A percentile compares a stretch with the other conserved stretches of the same genome.
Evolutionary conservation across 805 yeast genomes (phyloP).

Genomic region (Candida patagonica): DNA sequence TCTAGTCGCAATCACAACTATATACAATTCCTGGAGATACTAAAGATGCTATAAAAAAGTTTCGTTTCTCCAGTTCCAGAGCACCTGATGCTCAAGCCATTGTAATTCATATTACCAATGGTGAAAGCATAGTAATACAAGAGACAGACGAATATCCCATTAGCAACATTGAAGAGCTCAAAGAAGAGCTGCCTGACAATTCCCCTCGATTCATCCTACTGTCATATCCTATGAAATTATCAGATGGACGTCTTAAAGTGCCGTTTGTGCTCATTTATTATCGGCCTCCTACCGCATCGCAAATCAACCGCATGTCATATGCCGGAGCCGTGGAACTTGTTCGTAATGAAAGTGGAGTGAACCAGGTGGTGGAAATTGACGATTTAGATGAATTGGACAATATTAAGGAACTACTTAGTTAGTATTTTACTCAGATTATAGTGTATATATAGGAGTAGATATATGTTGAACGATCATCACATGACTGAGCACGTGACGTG

Average conservation of each 20-base stretch:
- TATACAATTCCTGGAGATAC: conserved; percentile 60
- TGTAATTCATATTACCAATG: conserved; percentile 9
- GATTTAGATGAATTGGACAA: conserved; percentile 67
- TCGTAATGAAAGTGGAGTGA: conserved; percentile 70
- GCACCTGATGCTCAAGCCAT: conserved; percentile 51
- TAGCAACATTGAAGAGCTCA: conserved; percentile 48
- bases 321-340: conserved; percentile 85
- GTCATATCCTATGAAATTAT: conserved; percentile 60
- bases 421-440: neutral
- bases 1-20: conserved; percentile 23
- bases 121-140: conserved; percentile 11
- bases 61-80: conserved; percentile 65
- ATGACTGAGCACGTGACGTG: conserved; percentile 2
- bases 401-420: conserved; percentile 29
- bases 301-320: conserved; percentile 74
- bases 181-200: conserved; percentile 74
- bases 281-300: conserved; percentile 81
- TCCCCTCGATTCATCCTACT: conserved; percentile 67
- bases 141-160: conserved; percentile 13
- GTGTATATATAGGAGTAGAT: neutral
- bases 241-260: conserved; percentile 63
- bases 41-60: conserved; percentile 50
- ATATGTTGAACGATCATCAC: too few relatives aligned
- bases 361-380: conserved; percentile 47
- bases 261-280: conserved; percentile 81